Conservation (phyloP, 805 yeast genomes). For the Yamadazyma nakazawae region DNA sequence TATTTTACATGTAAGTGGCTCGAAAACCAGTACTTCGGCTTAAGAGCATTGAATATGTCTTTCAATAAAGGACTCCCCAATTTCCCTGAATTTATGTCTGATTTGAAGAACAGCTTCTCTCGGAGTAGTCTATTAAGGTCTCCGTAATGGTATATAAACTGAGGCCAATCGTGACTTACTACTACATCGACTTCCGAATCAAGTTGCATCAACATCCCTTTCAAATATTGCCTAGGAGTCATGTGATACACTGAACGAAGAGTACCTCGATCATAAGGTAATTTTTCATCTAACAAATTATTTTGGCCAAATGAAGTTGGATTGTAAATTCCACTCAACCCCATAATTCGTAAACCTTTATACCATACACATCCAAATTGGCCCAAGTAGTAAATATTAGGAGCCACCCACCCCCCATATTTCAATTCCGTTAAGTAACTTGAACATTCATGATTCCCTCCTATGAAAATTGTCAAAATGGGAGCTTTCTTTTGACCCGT, state of each 20-base stretch:
- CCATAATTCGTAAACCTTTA: slow-evolving; percentile 74
- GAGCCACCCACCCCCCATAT: slow-evolving; percentile 92
- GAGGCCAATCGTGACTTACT: slow-evolving; percentile 95
- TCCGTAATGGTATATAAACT: slow-evolving; percentile 67
- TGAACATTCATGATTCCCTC: slow-evolving; percentile 95
- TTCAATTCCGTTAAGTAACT: slow-evolving; percentile 67
- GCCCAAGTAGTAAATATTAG: slow-evolving; percentile 83
- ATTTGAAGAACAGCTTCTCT: slow-evolving; percentile 62
- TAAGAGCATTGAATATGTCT: slow-evolving; percentile 48
- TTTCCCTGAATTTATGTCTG: slow-evolving; percentile 55
- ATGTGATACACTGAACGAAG: slow-evolving; percentile 70
- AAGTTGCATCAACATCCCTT: slow-evolving; percentile 42
- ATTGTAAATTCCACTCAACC: slow-evolving; percentile 82
- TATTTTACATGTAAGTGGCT: slow-evolving; percentile 84
- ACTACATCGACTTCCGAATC: slow-evolving; percentile 47
- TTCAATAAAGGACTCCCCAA: slow-evolving; percentile 74
- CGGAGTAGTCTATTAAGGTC: slow-evolving; percentile 46
- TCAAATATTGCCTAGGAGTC: slow-evolving; percentile 59
- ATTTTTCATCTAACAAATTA: slow-evolving; percentile 33
- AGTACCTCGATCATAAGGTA: slow-evolving; percentile 48
- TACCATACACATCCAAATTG: slow-evolving; percentile 70
- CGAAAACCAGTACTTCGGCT: slow-evolving; percentile 78
- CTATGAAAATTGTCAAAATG: slow-evolving; percentile 73
- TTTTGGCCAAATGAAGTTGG: slow-evolving; percentile 34
- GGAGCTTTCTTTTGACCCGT: slow-evolving; percentile 63